Conservation (phyloP, 768 basidiomycete species). For the Leccinum rimulosum region DNA sequence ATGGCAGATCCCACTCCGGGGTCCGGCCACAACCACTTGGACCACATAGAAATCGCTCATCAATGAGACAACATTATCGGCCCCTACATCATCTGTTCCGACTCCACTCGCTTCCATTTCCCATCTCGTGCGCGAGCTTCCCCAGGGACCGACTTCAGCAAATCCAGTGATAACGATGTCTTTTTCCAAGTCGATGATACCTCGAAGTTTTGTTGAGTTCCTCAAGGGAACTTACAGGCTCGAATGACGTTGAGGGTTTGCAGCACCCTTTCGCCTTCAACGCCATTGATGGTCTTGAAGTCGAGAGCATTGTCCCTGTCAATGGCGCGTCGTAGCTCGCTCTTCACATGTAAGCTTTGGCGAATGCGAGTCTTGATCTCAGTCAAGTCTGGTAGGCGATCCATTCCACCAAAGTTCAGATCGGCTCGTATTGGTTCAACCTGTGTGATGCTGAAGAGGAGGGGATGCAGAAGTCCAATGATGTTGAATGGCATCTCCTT, state of each 20-base stretch:
- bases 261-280: constrained; percentile 87
- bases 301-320: constrained; percentile 94
- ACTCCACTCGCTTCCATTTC: constrained; percentile 99
- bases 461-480: constrained; percentile 97
- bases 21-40: no score
- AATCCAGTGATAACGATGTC: constrained; percentile 96
- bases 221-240: constrained; percentile 60
- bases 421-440: constrained; percentile 99
- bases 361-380: constrained; percentile 90
- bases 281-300: constrained; percentile 86
- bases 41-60: no score
- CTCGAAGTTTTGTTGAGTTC: constrained; percentile 81
- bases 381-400: constrained; percentile 91
- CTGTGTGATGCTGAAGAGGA: constrained; percentile 98
- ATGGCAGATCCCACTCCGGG: no score
- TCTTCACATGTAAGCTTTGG: constrained; percentile 74
- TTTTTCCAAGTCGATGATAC: constrained; percentile 92
- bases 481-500: constrained; percentile 99
- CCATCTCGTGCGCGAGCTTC: constrained; percentile 96
- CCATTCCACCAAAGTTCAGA: constrained; percentile 97
- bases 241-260: constrained; percentile 92
- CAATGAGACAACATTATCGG: no score
- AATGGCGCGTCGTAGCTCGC: constrained; percentile 90
- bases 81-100: no score
- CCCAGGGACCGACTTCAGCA: constrained; percentile 98